Evolutionary conservation across 805 yeast genomes (phyloP).

Genomic region (Jamesozyma spencerorum): DNA sequence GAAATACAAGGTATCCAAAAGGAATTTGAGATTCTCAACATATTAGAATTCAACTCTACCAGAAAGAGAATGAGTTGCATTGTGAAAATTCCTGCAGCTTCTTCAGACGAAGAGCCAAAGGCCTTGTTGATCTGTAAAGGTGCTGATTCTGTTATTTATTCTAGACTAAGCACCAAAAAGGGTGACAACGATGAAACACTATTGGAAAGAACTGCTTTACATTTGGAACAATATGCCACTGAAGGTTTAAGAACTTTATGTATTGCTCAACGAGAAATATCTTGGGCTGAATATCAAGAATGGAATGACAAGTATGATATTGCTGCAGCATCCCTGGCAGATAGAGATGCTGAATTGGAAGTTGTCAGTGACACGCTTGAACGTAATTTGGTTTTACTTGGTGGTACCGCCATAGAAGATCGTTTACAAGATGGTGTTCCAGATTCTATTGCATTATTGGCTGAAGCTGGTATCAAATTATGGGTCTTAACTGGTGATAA

Average conservation of each 20-base stretch:
- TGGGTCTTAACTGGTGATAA: conserved; percentile 87
- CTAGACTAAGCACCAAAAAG: conserved; percentile 40
- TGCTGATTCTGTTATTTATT: conserved; percentile 73
- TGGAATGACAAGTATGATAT: conserved; percentile 57
- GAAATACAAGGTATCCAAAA: conserved; percentile 61
- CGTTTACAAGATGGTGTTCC: conserved; percentile 82
- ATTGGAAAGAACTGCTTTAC: conserved; percentile 57
- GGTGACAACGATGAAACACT: conserved; percentile 37
- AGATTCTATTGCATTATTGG: conserved; percentile 61
- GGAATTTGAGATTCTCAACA: conserved; percentile 63
- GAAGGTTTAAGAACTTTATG: conserved; percentile 80
- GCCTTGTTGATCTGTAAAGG: conserved; percentile 72
- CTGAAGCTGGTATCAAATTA: conserved; percentile 69
- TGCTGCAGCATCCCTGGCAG: conserved; percentile 55
- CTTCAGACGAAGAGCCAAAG: conserved; percentile 40
- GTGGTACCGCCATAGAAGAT: conserved; percentile 86
- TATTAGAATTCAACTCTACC: conserved; percentile 72
- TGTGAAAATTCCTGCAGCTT: conserved; percentile 50
- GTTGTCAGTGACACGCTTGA: conserved; percentile 68
- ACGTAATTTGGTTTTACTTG: conserved; percentile 51
- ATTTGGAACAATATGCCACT: conserved; percentile 68
- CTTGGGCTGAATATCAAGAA: conserved; percentile 50
- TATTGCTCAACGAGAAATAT: conserved; percentile 59
- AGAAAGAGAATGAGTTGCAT: conserved; percentile 85
- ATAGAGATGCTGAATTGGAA: conserved; percentile 66